Conservation (phyloP, 805 yeast species). For the Kazachstania africana region DNA sequence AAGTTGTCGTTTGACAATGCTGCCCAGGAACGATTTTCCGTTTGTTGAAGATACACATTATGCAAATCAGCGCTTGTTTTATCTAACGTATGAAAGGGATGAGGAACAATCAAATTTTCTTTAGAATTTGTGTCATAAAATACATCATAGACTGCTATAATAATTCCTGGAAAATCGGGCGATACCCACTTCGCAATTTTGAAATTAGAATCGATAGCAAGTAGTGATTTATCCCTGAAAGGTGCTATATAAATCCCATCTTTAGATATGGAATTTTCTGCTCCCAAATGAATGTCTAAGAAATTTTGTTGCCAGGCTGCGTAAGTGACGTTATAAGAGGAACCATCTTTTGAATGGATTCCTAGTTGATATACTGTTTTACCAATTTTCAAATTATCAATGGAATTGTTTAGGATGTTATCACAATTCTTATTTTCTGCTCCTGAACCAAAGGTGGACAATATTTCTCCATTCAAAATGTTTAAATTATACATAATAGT, state of each 20-base stretch:
- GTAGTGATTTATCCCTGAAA: conserved; percentile 63
- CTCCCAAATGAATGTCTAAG: conserved; percentile 44
- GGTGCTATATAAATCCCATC: conserved; percentile 79
- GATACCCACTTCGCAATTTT: conserved; percentile 74
- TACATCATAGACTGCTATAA: conserved; percentile 73
- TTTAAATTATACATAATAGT: conserved; percentile 69
- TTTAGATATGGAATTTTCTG: conserved; percentile 41
- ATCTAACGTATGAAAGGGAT: conserved; percentile 39
- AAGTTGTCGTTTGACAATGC: conserved; percentile 70
- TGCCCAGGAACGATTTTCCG: conserved; percentile 62
- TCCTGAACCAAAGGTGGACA: conserved; percentile 55
- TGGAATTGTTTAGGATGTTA: conserved; percentile 1
- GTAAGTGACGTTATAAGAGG: conserved; percentile 78
- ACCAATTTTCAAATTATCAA: conserved; percentile 44
- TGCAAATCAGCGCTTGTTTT: conserved; percentile 16
- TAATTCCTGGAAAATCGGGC: conserved; percentile 50
- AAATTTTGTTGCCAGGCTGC: conserved; percentile 89
- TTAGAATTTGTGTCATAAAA: conserved; percentile 24
- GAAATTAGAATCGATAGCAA: conserved; percentile 61
- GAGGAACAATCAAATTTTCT: conserved; percentile 49
- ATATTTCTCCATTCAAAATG: conserved; percentile 59
- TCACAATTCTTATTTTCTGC: conserved; percentile 20
- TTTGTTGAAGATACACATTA: conserved; percentile 57
- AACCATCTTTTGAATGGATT: conserved; percentile 62
- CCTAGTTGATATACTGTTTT: conserved; percentile 60